phyloP scores from a whole-genome alignment of 768 basidiomycete genomes.

The Phlegmacium glaucopus region DNA sequence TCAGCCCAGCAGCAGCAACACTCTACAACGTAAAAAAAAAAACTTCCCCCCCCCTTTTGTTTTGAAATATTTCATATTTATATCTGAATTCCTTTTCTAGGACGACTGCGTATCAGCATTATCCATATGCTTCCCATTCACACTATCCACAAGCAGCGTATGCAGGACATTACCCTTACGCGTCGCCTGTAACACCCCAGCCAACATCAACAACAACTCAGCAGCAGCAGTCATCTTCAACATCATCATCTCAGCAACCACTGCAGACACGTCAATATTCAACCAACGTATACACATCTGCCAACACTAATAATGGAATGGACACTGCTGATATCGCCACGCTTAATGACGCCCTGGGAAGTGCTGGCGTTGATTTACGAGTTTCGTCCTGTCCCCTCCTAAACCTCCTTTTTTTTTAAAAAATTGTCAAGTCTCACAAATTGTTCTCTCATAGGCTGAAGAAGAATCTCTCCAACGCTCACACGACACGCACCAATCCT shows the following conservation, averaged over 20 bases:
- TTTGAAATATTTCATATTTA: conserved; percentile 12
- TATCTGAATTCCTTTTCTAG: too few relatives aligned
- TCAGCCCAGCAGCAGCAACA: too few relatives aligned
- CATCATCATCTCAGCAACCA: not conserved
- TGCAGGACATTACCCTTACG: conserved; percentile 43
- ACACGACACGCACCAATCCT: conserved; percentile 57
- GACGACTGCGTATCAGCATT: conserved; percentile 50
- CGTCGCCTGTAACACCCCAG: conserved; percentile 28
- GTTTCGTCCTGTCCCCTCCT: conserved; percentile 29
- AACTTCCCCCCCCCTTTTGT: too few relatives aligned
- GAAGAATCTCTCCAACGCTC: conserved; percentile 76
- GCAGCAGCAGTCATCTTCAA: conserved; percentile 14
- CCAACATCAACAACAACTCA: conserved; percentile 26
- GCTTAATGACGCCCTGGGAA: conserved; percentile 80
- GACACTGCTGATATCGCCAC: conserved; percentile 75
- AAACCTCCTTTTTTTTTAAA: too few relatives aligned
- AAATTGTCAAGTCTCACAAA: too few relatives aligned
- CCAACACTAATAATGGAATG: conserved; percentile 32
- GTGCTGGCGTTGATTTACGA: conserved; percentile 83
- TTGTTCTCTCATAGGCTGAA: conserved; percentile 56
- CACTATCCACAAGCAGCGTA: conserved; percentile 44
- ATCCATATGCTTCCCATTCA: conserved; percentile 35
- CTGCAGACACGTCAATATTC: conserved; percentile 21
- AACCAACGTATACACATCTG: conserved; percentile 14
- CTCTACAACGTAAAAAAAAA: too few relatives aligned